A percentile compares a stretch with the other conserved stretches of the same genome.
Evolutionary conservation across 2,329 filamentous ascomycete species (phyloP).

Genomic region (Phaeophleospora eucalypticola): DNA sequence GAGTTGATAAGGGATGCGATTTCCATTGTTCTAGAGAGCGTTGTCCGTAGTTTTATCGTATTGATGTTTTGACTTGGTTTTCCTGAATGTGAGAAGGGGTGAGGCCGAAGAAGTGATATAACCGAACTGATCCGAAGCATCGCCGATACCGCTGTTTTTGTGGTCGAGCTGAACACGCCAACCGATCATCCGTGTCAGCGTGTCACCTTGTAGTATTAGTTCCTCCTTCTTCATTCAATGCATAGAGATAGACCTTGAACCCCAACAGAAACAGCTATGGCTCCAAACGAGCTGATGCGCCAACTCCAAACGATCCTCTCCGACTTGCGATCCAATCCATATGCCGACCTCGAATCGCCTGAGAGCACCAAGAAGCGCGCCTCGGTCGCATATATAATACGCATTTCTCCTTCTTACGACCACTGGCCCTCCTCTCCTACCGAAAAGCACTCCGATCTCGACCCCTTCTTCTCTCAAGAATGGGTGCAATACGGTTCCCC

Average conservation of each 20-base stretch:
- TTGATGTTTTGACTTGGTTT: too few relatives aligned
- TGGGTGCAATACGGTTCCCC: constrained; percentile 65
- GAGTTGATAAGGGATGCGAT: background rate
- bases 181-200: too few relatives aligned
- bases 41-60: too few relatives aligned
- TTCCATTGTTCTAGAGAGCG: background rate
- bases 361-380: constrained; percentile 55
- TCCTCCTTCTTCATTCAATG: background rate
- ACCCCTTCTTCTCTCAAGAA: constrained; percentile 58
- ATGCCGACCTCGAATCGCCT: constrained; percentile 48
- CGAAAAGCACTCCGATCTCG: constrained; percentile 36
- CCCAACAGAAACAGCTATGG: background rate
- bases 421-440: constrained; percentile 46
- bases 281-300: constrained; percentile 28
- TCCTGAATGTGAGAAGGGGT: too few relatives aligned
- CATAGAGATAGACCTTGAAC: background rate
- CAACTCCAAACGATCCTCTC: constrained; percentile 42
- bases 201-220: background rate
- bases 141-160: background rate
- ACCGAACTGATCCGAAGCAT: background rate
- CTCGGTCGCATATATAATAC: constrained; percentile 62
- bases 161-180: background rate
- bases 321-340: constrained; percentile 43
- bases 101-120: too few relatives aligned
- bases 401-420: constrained; percentile 55